phyloP scores from a whole-genome alignment of 257 asterid genomes.

The Apocynum venetum region DNA sequence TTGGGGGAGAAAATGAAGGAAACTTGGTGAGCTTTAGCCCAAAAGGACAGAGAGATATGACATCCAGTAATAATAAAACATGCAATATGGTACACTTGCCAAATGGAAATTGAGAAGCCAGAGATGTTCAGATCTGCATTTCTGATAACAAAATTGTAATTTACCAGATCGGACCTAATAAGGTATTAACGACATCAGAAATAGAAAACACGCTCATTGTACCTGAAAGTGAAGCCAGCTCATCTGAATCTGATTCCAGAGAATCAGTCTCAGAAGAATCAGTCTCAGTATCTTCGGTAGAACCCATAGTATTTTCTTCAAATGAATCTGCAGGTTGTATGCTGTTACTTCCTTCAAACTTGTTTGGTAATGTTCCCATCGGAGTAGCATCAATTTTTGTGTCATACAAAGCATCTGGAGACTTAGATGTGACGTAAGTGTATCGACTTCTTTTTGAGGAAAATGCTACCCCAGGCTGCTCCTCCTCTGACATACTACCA shows the following conservation, averaged over 20 bases:
- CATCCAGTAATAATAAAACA: background rate
- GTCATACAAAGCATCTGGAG: conserved; percentile 45
- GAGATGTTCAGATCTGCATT: background rate
- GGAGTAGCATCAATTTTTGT: conserved; percentile 37
- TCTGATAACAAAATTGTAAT: background rate
- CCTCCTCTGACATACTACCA: conserved; percentile 51
- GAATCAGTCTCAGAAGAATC: conserved; percentile 90
- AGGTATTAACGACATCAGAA: background rate
- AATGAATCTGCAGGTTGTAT: conserved; percentile 40
- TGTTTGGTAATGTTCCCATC: conserved; percentile 47
- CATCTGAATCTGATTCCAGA: conserved; percentile 77
- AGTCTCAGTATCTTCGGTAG: conserved; percentile 91
- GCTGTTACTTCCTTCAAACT: conserved; percentile 42
- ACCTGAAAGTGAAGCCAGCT: conserved; percentile 75
- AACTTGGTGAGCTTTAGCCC: background rate
- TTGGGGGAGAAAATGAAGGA: background rate
- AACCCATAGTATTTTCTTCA: conserved; percentile 59
- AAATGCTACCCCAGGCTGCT: conserved; percentile 42
- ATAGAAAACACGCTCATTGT: conserved; percentile 7
- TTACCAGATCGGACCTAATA: conserved; percentile 1
- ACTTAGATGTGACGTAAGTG: conserved; percentile 41
- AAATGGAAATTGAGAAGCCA: no score
- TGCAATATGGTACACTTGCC: background rate
- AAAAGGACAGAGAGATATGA: background rate
- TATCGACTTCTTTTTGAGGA: conserved; percentile 54